These are phyloP conservation scores for Teunomyces kruisii DNA, from an alignment of 805 yeast species.

Conservation along the genomic window DNA sequence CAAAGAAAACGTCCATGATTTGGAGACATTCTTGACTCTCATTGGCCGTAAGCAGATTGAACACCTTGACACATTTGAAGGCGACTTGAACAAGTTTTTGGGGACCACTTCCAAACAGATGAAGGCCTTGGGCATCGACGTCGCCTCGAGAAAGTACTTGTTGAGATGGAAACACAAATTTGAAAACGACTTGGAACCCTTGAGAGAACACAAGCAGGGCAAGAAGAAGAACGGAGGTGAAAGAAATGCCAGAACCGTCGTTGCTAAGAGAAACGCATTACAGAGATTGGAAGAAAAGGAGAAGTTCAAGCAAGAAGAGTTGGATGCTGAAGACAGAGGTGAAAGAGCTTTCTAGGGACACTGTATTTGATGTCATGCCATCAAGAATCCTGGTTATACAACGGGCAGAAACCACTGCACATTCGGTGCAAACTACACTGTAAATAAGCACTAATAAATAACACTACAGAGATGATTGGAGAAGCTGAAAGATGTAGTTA, in stretches of 20 bases:
- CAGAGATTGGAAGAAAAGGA: constrained; percentile 55
- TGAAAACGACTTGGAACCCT: constrained; percentile 52
- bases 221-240: constrained; percentile 85
- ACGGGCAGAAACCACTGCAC: not conserved
- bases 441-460: not conserved
- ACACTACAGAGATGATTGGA: not conserved
- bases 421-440: not conserved
- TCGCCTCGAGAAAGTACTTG: constrained; percentile 69
- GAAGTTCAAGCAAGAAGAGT: constrained; percentile 32
- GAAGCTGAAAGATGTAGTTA: not conserved
- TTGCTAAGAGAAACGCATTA: constrained; percentile 60
- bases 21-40: constrained; percentile 64
- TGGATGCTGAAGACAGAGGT: constrained; percentile 42
- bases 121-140: constrained; percentile 77
- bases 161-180: constrained; percentile 70
- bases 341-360: constrained; percentile 37
- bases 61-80: constrained; percentile 64
- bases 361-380: not conserved
- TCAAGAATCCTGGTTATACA: not conserved
- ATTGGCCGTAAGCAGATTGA: constrained; percentile 79
- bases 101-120: constrained; percentile 50
- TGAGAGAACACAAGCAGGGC: constrained; percentile 61
- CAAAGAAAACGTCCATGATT: constrained; percentile 55
- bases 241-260: constrained; percentile 59
- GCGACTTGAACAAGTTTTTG: constrained; percentile 60